Base-by-base conservation (phyloP, 2,329 filamentous ascomycete genomes). In the Chaetomiaceae sp. region DNA sequence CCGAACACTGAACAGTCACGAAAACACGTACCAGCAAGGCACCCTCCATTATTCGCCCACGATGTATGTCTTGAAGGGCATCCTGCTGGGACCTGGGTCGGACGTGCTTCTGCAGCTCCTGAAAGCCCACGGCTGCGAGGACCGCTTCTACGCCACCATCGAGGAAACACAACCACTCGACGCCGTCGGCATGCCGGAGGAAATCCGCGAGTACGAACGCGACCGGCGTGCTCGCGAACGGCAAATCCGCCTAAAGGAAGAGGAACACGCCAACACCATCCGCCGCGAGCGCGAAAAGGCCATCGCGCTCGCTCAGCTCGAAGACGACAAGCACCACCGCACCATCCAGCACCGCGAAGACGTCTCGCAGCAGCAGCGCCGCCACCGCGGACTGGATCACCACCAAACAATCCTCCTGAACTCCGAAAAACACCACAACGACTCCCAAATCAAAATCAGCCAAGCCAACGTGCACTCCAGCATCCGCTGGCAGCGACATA, bases 31-130 rank as follows among this genome's bases (percentile, higher is more conserved):
- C 39, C 47, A 54, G 18, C 54, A 62, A 27, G 53, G 45, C 9
- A 44, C 50, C 8, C 52, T 58, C 42, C 56, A 58, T 42, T 61
- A 57, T 36, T 64, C 61, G 3, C 60, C 60, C 1, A 63, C 60
- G 8, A 59, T 60, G 52, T 64, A 64, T 40, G 44, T 64, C 11
- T 35, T 42, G 22, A 58, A 58, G 35, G 54, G 54, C 9, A 47
- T 59, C 8, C 47, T 54, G 2, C 48, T 50, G n/a, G 53, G 56
- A 1, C 48, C 54, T 0, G 41, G 42, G 3, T 49, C 50, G 3
- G 48, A 50, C 2, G 29, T 19, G 6, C 48, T 59, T 4, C 26
- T 54, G 15, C 45, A 53, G n/a, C 45, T 59, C 19, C 43, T 59
- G 4, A 35, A 32, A 6, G 47, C 44, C 7, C 52, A 57, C 34